Base-by-base conservation (phyloP, 1,139 yeast genomes). In the Yamadazyma taylorii region DNA sequence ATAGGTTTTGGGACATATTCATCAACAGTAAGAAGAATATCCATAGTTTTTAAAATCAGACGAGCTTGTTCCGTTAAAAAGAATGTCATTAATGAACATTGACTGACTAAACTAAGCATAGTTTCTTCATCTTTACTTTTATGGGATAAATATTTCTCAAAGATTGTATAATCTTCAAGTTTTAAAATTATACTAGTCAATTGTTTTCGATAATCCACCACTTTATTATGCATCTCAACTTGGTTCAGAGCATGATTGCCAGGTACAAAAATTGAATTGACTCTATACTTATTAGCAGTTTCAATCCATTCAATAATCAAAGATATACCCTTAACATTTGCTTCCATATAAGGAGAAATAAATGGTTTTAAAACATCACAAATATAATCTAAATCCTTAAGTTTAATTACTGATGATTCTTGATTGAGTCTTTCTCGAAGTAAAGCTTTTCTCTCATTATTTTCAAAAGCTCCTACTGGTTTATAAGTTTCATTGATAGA, bases 381-480 rank as follows among this genome's bases (percentile, higher is more conserved):
- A 10, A 62, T 56, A 12, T 37, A 29, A 41, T 65, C 69, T 33
- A 66, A 51, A 17, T 63, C 65, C 2, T 41, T 36, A 19, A 57
- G 33, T 3, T 48, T 39, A 2, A 57, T 40, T 3, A 41, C 44
- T 24, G 50, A 28, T 17, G 53, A 42, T 24, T 42, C 52, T 17
- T 50, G 49, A 21, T 50, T 40, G 6, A 62, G 47, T 34, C 60
- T 50, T 28, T 52, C 40, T 32, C 51, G 51, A 29, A 63, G 47
- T 1, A 60, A 42, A 4, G 45, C 44, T 15, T 47, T 46, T 24
- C 69, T 43, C 35, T 48, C 51, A 22, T 42, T 41, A 25, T 53
- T 50, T 41, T 65, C 70, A 41, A 48, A 62, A 22, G 53, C 52
- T 1, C 68, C 69, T 3, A 64, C 70, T 10, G 57, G 55, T 19